phyloP scores from a whole-genome alignment of 768 basidiomycete genomes.

The Amanita rubescens region DNA sequence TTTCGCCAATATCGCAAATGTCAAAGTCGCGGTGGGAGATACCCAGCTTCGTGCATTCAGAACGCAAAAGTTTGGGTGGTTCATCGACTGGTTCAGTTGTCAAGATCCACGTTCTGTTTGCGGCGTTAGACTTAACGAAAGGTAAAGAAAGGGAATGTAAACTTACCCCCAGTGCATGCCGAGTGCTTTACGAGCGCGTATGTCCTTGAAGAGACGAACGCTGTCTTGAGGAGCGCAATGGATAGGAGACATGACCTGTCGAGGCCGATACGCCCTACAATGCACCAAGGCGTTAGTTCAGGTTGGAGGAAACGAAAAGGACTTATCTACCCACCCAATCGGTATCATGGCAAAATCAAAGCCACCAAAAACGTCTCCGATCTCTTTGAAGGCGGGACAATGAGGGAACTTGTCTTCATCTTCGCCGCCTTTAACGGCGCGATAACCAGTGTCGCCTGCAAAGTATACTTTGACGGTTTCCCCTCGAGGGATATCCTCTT shows the following conservation, averaged over 20 bases:
- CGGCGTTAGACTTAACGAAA: not conserved
- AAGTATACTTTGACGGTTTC: slow-evolving; percentile 41
- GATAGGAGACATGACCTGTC: slow-evolving; percentile 48
- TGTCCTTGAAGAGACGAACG: slow-evolving; percentile 58
- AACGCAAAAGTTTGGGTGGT: slow-evolving; percentile 46
- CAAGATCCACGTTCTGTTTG: slow-evolving; percentile 41
- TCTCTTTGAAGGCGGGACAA: slow-evolving; percentile 70
- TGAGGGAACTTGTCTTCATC: slow-evolving; percentile 44
- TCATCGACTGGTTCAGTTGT: slow-evolving; percentile 51
- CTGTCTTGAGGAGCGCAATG: slow-evolving; percentile 65
- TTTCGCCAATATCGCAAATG: slow-evolving; percentile 57
- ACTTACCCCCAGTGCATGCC: slow-evolving; percentile 69
- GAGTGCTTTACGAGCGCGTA: slow-evolving; percentile 49
- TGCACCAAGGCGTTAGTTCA: not conserved
- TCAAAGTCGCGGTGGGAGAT: slow-evolving; percentile 49
- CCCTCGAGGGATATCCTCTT: not conserved
- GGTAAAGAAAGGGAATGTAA: not conserved
- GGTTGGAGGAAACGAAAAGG: slow-evolving; percentile 14
- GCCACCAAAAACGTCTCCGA: slow-evolving; percentile 53
- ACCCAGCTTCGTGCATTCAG: slow-evolving; percentile 43
- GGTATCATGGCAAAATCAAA: slow-evolving; percentile 70
- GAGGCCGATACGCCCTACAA: slow-evolving; percentile 50
- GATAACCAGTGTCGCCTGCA: slow-evolving; percentile 65
- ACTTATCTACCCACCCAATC: slow-evolving; percentile 40
- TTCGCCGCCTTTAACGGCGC: slow-evolving; percentile 37